Evolutionary conservation across 2,329 filamentous ascomycete genomes (phyloP), one percentile per base, ranked within the genome.

Genomic region (Hypoxylon sp.): DNA sequence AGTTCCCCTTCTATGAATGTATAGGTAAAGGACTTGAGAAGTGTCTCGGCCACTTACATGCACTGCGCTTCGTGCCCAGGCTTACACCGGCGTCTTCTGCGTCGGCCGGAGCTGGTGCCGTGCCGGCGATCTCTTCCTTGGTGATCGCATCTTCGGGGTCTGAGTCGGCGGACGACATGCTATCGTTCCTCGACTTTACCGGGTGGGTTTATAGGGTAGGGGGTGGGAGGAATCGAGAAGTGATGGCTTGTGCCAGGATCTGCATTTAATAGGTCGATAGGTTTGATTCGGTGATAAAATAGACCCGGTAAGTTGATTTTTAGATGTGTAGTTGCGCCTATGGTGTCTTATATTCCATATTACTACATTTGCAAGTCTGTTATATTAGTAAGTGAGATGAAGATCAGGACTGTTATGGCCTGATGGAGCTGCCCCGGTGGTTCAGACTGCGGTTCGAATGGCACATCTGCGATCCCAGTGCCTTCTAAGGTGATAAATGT

Each of bases 61-160:
- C 82, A 72, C 82, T 82, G 65, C 79, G 79, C 61, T 77, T 75
- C 35, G 72, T 74, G 37, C 67, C 72, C 11, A 58, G 65, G 57
- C 66, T 74, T 31, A 72, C 72, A 13, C 69, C 74, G 25, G 64
- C 17, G 0, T 59, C 49, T 48, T 54, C 48, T 20, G 70, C 66
- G 37, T 55, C 13, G 25, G 74, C 71, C 33, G 78, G 76, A 65
- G 76, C 71, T 11, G 76, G 63, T 6, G 78, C 80, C 14, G 76
- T 78, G 37, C 78, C 78, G 3, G 74, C 65, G 46, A 83, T 82
- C 67, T 84, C 82, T 51, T 82, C 80, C 58, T 78, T 73, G 0
- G 79, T 81, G 58, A 81, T 81, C 6, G 80, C 80, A 74, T 84
- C 81, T 71, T 82, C 77, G 10, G 75, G 30, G 33, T 77, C 74